phyloP scores from a whole-genome alignment of 306 rosid genomes.

The Fragaria vesca region DNA sequence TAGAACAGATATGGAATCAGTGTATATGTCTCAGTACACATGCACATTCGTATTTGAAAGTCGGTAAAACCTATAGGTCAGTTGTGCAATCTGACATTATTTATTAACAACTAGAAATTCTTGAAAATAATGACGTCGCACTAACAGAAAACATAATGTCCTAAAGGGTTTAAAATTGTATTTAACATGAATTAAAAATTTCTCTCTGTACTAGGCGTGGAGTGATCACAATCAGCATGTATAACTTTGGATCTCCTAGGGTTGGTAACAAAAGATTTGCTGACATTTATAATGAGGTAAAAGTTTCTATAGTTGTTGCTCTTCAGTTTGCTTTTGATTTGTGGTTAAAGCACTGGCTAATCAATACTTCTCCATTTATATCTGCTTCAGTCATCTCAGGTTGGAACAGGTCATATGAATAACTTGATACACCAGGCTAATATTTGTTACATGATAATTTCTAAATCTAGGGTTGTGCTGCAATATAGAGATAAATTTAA shows the following conservation, averaged over 20 bases:
- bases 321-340: slow-evolving; percentile 12
- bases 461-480: not conserved
- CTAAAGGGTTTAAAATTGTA: not conserved
- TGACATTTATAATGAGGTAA: slow-evolving; percentile 83
- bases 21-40: not conserved
- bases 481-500: not conserved
- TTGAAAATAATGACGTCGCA: not conserved
- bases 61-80: not conserved
- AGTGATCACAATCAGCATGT: slow-evolving; percentile 76
- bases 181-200: not conserved
- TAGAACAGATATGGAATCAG: not conserved
- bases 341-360: slow-evolving; percentile 18
- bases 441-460: not conserved
- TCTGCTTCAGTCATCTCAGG: slow-evolving; percentile 9
- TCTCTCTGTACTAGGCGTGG: slow-evolving; percentile 48
- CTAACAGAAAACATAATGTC: not conserved
- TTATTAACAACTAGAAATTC: not conserved
- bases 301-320: slow-evolving; percentile 11
- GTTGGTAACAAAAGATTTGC: slow-evolving; percentile 94
- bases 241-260: slow-evolving; percentile 98
- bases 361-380: not conserved
- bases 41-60: not conserved
- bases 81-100: not conserved
- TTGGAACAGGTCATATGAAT: not conserved
- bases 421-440: not conserved